These are phyloP conservation scores for Chaetomiaceae sp. DNA, from an alignment of 2,329 filamentous ascomycete species.

Conservation along the genomic window DNA sequence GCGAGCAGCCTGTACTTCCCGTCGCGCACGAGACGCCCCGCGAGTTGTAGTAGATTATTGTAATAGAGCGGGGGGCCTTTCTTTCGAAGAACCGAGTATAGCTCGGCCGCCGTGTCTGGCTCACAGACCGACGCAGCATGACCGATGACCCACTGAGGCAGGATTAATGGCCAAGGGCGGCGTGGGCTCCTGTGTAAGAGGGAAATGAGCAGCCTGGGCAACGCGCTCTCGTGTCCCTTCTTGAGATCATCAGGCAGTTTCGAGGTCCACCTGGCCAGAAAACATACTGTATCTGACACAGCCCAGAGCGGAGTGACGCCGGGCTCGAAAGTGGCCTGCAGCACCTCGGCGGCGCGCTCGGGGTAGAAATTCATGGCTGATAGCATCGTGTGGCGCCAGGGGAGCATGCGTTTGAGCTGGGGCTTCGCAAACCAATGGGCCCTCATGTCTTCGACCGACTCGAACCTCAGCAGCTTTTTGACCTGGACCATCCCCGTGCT, in stretches of 20 bases:
- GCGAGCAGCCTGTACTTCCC: constrained; percentile 38
- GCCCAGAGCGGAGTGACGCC: constrained; percentile 16
- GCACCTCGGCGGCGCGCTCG: constrained; percentile 16
- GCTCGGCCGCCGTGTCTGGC: constrained; percentile 26
- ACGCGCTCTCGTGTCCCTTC: not conserved
- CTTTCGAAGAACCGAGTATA: constrained; percentile 35
- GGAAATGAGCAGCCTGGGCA: constrained; percentile 16
- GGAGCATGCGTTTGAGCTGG: not conserved
- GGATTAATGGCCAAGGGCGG: constrained; percentile 28
- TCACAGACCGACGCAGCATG: constrained; percentile 11
- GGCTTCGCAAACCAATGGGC: constrained; percentile 8
- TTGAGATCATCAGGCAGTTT: not conserved
- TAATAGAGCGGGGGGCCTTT: constrained; percentile 32
- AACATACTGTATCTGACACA: constrained; percentile 20
- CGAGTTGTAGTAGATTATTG: constrained; percentile 46
- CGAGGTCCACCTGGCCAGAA: constrained; percentile 14
- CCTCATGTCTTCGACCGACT: constrained; percentile 10
- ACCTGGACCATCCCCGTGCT: not conserved
- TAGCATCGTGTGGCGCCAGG: constrained; percentile 16
- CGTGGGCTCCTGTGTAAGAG: constrained; percentile 15
- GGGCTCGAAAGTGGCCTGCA: constrained; percentile 22
- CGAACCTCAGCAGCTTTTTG: constrained; percentile 1
- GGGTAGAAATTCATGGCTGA: constrained; percentile 19
- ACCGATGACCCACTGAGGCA: constrained; percentile 37
- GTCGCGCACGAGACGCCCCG: constrained; percentile 39